Evolutionary conservation across 257 asterid species (phyloP).

Genomic region (Hygrophila difformis): DNA sequence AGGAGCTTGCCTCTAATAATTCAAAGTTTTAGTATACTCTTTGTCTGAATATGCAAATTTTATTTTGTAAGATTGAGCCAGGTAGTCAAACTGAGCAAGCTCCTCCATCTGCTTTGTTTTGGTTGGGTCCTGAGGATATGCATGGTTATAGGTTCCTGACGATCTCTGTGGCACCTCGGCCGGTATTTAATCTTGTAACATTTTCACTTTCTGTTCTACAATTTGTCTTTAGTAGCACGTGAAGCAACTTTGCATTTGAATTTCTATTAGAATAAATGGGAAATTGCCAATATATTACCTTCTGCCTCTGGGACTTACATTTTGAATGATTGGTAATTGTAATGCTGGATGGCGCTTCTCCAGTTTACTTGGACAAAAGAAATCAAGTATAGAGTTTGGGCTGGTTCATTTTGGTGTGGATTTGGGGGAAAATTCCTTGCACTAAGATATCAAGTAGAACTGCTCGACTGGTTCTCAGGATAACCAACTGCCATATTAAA

Average conservation of each 20-base stretch:
- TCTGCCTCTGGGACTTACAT: neutral
- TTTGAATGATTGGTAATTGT: conserved; percentile 3
- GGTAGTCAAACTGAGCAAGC: conserved; percentile 99
- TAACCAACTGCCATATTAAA: neutral
- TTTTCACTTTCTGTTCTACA: neutral
- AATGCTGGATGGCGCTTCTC: neutral
- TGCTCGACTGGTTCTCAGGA: neutral
- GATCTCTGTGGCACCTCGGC: conserved; percentile 93
- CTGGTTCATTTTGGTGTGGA: neutral
- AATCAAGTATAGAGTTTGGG: conserved; percentile 4
- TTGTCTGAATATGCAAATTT: conserved; percentile 22
- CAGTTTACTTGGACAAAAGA: neutral
- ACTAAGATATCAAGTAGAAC: neutral
- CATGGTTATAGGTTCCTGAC: conserved; percentile 82
- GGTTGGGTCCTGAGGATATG: conserved; percentile 84
- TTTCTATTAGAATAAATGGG: neutral
- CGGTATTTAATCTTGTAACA: conserved; percentile 32
- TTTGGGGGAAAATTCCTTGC: neutral
- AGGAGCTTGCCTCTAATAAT: neutral
- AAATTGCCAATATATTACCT: neutral
- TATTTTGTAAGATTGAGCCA: conserved; percentile 72
- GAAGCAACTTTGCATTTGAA: conserved; percentile 1
- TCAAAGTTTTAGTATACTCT: neutral
- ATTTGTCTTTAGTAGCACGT: neutral
- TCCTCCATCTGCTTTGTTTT: conserved; percentile 88